Conservation (phyloP, 345 rosid genomes). For the Eucalyptus pauciflora region DNA sequence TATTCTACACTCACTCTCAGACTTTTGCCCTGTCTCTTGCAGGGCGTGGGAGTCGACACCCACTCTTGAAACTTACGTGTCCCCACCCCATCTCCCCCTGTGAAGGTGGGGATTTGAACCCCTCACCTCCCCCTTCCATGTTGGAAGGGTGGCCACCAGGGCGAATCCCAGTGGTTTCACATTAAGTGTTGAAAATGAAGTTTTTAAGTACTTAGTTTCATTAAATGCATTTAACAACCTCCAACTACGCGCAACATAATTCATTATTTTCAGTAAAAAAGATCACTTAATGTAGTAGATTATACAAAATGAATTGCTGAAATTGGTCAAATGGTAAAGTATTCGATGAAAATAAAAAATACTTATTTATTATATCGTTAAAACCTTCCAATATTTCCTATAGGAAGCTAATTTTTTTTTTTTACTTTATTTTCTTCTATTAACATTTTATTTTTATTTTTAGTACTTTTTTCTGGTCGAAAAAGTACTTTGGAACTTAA, state of each 20-base stretch:
- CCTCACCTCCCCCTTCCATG: too few relatives aligned
- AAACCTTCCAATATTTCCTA: background rate
- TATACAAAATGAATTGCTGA: background rate
- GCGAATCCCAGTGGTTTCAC: too few relatives aligned
- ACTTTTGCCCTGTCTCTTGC: too few relatives aligned
- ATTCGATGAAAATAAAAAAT: background rate
- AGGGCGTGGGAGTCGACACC: too few relatives aligned
- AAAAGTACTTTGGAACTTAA: background rate
- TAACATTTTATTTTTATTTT: background rate
- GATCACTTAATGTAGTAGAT: background rate
- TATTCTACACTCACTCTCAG: too few relatives aligned
- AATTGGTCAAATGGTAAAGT: background rate
- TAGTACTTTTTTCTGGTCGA: background rate
- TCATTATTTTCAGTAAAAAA: background rate
- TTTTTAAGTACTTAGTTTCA: background rate
- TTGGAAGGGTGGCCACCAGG: too few relatives aligned
- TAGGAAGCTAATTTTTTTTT: background rate
- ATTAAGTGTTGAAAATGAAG: background rate
- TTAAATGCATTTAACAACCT: background rate
- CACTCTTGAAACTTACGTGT: too few relatives aligned
- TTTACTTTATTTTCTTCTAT: background rate
- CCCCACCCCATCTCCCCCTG: too few relatives aligned
- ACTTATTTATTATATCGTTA: accelerated
- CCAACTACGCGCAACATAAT: background rate
- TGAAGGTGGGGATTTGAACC: too few relatives aligned